Base-by-base conservation (phyloP, 257 asterid genomes). In the Gardenia jasminoides region DNA sequence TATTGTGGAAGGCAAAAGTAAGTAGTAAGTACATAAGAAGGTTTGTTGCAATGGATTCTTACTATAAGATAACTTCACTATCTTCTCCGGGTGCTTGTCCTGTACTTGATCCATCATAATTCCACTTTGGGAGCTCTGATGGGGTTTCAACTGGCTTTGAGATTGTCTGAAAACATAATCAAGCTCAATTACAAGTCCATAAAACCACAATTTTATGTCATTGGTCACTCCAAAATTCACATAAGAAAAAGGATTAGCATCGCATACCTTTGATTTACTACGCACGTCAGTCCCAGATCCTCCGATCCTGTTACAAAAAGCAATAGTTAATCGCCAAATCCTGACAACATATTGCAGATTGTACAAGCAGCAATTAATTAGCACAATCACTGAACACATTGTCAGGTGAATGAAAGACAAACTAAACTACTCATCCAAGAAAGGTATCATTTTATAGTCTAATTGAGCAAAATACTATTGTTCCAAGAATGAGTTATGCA, bases 1-100 rank as follows among this genome's bases (percentile, higher is more conserved):
- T 77, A 64, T 66, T 47, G 6, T 17, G 41, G 30, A 58, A 56
- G 74, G 58, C 52, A 28, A 44, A 67, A 26, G 41, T 9, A 22
- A 2, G 24, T 58, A 79, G 0, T 19, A 58, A 16, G 43, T 70
- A 47, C 41, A 78, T 20, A 46, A 16, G 36, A 56, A 73, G 20
- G 73, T 61, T 39, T 43, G 67, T 41, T 30, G 20, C 47, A 70
- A 41, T 70, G 6, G n/a, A 33, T 71, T 81, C 90, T 90, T 93
- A 95, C 99, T 95, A 95, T 87, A 95, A 87, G 80, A 95, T 93
- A 81, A 93, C 99, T 95, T 93, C 99, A 88, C 99, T 95, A 44
- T 95, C 99, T 80, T 93, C 97, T 76, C 98, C 99, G 16, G 98
- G 98, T 75, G 99, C 99, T 81, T 95, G 99, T 79, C 99, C 99